Conservation (phyloP, 2,329 filamentous ascomycete genomes). For the Alternaria ventricosa region DNA sequence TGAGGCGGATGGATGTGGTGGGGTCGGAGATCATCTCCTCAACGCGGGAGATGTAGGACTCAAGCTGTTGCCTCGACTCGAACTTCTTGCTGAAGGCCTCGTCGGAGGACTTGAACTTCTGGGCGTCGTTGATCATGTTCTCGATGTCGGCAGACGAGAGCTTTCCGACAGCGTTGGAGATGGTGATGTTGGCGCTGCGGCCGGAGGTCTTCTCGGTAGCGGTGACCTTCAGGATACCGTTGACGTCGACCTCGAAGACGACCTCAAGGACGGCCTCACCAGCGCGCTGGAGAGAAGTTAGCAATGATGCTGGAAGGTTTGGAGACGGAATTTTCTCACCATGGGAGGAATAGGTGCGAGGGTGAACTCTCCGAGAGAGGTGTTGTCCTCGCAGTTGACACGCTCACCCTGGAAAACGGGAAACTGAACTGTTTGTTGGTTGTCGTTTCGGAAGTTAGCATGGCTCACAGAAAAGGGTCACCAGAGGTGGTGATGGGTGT, state of each 20-base stretch:
- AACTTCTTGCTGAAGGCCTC: constrained; percentile 99
- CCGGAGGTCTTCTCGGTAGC: constrained; percentile 99
- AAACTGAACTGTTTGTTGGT: constrained; percentile 70
- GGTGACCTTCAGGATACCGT: constrained; percentile 99
- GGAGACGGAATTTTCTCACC: too few relatives aligned
- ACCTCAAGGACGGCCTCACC: constrained; percentile 97
- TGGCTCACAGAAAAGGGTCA: too few relatives aligned
- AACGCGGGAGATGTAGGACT: constrained; percentile 97
- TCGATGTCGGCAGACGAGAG: constrained; percentile 94
- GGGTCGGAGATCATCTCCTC: constrained; percentile 99
- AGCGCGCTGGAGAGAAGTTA: constrained; percentile 58
- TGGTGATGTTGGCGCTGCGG: constrained; percentile 98
- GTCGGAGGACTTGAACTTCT: constrained; percentile 98
- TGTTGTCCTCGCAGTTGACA: constrained; percentile 98
- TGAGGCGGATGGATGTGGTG: constrained; percentile 93
- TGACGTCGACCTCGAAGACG: constrained; percentile 99
- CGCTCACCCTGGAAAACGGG: constrained; percentile 95
- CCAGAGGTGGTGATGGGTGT: too few relatives aligned
- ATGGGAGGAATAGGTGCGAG: constrained; percentile 84
- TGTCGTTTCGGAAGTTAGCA: too few relatives aligned
- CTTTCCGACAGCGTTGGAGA: constrained; percentile 99
- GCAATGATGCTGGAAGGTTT: too few relatives aligned
- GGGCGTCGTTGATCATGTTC: constrained; percentile 95
- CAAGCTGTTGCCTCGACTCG: constrained; percentile 98
- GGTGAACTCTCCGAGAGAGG: constrained; percentile 95